Evolutionary conservation across 495 filamentous ascomycete species (phyloP), one percentile per base, ranked within the genome.

Genomic region (Penicillium pancosmium): DNA sequence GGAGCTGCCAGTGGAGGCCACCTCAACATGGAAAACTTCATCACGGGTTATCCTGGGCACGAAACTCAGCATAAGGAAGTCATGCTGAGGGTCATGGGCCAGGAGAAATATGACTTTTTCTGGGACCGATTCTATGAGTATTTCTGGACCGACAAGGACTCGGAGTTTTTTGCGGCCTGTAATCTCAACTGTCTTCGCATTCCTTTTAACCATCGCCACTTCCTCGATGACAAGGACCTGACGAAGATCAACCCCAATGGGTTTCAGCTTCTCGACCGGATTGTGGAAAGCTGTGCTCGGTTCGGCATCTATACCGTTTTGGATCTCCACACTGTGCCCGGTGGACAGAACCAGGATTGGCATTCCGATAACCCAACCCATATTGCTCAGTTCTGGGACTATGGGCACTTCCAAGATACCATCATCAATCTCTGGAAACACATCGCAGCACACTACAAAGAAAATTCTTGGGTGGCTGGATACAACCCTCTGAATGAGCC

Each of bases 401-500:
- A 83, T 65, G 84, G 81, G 57, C 81, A 85, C 48, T 79, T 83
- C 53, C 86, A 88, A 61, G 83, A 88, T 63, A 73, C 83, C 2
- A 80, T 78, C 18, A 71, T 87, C 3, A 79, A 82, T 70, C 73
- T 89, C 0, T 89, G 86, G 86, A 74, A 80, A 33, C 73, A 81
- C 59, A 75, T 88, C 44, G 86, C 83, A 4, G 70, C 73, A n/a
- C 77, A 77, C 27, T 89, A 87, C 62, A 75, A 68, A 33, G 73
- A 69, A 5, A 87, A 88, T 54, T 68, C 78, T 5, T 76, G 76
- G 78, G 74, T 87, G 21, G 86, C 86, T 2, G 86, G 86, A 2
- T 89, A 88, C 59, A 88, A 88, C 56, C 84, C 85, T 2, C 78
- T 88, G 56, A 89, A 89, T 59, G 85, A 89, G 61, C 86, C 86